Conservation (phyloP, 2,329 filamentous ascomycete genomes). For the Colletotrichum nymphaeae region DNA sequence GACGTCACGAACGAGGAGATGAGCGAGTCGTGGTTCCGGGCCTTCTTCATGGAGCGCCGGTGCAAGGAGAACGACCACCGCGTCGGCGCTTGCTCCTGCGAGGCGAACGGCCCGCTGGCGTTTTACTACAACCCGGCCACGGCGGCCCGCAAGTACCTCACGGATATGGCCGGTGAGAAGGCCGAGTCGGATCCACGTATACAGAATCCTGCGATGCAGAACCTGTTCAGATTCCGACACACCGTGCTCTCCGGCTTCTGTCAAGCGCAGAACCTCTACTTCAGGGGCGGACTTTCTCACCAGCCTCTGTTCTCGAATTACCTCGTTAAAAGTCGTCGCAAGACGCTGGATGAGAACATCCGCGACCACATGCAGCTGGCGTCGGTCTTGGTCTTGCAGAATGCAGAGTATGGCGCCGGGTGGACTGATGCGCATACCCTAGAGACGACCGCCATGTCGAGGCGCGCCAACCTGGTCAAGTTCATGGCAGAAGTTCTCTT, state of each 20-base stretch:
- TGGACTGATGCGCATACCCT: conserved; percentile 24
- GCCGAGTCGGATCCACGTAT: not conserved
- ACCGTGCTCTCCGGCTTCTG: conserved; percentile 1
- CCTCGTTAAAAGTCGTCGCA: conserved; percentile 2
- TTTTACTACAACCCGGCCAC: conserved; percentile 35
- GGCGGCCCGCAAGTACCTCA: conserved; percentile 23
- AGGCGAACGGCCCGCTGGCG: conserved; percentile 21
- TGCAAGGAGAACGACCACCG: conserved; percentile 34
- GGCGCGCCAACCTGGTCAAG: conserved; percentile 8
- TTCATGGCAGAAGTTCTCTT: conserved; percentile 23
- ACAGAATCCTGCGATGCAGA: not conserved
- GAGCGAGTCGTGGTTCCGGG: conserved; percentile 7
- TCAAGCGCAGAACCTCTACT: conserved; percentile 9
- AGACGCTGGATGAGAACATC: not conserved
- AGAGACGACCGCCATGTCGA: not conserved
- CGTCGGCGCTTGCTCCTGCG: conserved; percentile 25
- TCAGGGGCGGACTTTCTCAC: conserved; percentile 18
- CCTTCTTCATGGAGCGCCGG: conserved; percentile 26
- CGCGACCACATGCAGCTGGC: not conserved
- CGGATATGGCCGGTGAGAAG: conserved; percentile 1
- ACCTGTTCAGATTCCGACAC: conserved; percentile 5
- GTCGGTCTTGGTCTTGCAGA: not conserved
- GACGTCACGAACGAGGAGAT: not conserved
- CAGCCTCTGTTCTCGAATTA: conserved; percentile 24
- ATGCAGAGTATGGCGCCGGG: not conserved